Evolutionary conservation across 2,329 filamentous ascomycete genomes (phyloP).

Genomic region (Talaromyces atroroseus): DNA sequence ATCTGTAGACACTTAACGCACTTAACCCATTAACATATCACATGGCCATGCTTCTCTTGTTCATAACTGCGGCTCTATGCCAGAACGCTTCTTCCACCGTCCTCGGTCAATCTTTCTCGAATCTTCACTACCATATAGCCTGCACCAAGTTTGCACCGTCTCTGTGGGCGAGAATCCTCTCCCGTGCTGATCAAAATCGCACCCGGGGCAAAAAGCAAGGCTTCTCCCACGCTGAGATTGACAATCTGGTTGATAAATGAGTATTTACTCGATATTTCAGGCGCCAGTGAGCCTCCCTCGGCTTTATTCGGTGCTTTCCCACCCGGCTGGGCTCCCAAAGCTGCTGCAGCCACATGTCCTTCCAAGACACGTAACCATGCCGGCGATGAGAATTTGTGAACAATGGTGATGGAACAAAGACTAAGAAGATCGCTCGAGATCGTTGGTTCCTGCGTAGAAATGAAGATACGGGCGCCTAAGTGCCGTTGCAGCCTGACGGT

Average conservation of each 20-base stretch:
- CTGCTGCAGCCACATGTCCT: slow-evolving; percentile 40
- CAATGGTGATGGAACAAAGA: slow-evolving; percentile 64
- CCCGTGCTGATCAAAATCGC: neutral
- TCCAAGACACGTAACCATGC: slow-evolving; percentile 52
- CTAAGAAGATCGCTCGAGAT: slow-evolving; percentile 63
- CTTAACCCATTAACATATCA: neutral
- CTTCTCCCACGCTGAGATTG: neutral
- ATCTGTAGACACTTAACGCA: too few species aligned
- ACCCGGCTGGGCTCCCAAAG: neutral
- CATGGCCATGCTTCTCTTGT: neutral
- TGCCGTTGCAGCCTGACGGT: slow-evolving; percentile 69
- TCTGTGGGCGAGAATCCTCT: neutral
- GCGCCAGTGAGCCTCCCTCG: neutral
- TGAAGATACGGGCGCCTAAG: slow-evolving; percentile 58
- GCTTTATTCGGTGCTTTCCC: neutral
- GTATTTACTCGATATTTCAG: slow-evolving; percentile 6
- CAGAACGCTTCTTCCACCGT: slow-evolving; percentile 42
- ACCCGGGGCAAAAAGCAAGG: neutral
- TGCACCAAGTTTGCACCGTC: slow-evolving; percentile 21
- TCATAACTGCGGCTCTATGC: neutral
- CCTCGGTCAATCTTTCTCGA: slow-evolving; percentile 37
- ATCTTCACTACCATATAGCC: slow-evolving; percentile 36
- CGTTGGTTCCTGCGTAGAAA: slow-evolving; percentile 73
- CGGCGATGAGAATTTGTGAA: slow-evolving; percentile 66
- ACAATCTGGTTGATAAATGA: slow-evolving; percentile 5